These are phyloP conservation scores for Ophiostoma triangulosporum DNA, from an alignment of 2,329 filamentous ascomycete species.

Conservation along the genomic window DNA sequence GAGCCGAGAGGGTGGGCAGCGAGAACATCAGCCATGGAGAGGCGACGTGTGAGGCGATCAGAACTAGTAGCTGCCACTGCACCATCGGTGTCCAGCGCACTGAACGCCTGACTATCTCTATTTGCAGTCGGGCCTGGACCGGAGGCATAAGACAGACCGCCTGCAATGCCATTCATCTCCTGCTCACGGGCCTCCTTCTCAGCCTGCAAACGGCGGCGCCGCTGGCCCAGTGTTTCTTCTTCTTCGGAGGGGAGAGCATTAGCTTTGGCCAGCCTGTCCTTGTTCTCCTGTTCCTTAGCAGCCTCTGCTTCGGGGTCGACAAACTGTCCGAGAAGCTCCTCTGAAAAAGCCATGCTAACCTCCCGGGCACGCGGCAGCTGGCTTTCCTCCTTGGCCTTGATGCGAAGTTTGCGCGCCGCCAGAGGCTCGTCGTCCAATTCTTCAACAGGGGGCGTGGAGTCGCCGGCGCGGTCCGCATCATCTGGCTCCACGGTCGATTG, in stretches of 20 bases:
- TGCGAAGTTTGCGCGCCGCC: conserved; percentile 47
- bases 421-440: conserved; percentile 54
- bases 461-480: conserved; percentile 12
- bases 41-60: conserved; percentile 25
- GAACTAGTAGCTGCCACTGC: conserved; percentile 4
- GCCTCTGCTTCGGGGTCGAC: conserved; percentile 31
- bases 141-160: conserved; percentile 18
- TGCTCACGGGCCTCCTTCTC: conserved; percentile 50
- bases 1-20: conserved; percentile 28
- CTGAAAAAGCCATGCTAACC: conserved; percentile 52
- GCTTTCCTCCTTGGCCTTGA: conserved; percentile 43
- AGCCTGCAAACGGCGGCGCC: conserved; percentile 58
- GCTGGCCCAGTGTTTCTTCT: conserved; percentile 68
- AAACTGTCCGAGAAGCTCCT: conserved; percentile 54
- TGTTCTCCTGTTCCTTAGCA: conserved; percentile 21
- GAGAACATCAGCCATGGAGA: conserved; percentile 49
- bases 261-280: conserved; percentile 11
- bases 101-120: conserved; percentile 14
- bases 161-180: conserved; percentile 26
- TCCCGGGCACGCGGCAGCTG: conserved; percentile 41
- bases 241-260: conserved; percentile 28
- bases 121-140: conserved; percentile 14
- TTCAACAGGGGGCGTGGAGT: conserved; percentile 24
- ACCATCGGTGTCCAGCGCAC: conserved; percentile 14
- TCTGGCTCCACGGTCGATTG: background rate